Evolutionary conservation across 108 stramenopile genomes (phyloP).

Genomic region (Nitzschia sp.): DNA sequence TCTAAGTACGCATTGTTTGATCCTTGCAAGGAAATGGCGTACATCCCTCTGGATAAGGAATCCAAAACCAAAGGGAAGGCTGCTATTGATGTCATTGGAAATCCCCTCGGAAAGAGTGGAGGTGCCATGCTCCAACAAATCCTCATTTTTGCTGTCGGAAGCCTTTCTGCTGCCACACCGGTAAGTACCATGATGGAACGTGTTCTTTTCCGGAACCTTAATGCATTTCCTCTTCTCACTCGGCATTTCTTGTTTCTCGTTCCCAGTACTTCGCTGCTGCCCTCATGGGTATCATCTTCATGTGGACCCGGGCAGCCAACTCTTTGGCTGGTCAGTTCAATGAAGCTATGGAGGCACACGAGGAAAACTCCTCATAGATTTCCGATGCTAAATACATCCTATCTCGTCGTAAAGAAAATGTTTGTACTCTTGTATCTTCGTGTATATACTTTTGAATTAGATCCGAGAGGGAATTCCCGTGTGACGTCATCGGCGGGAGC

Average conservation of each 20-base stretch:
- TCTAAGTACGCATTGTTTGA: slow-evolving; percentile 96
- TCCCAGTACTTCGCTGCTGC: slow-evolving; percentile 60
- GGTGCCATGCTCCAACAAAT: slow-evolving; percentile 95
- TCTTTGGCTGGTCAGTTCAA: slow-evolving; percentile 82
- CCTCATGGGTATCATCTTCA: slow-evolving; percentile 62
- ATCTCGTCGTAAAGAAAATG: too few species aligned
- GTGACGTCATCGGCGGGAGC: too few species aligned
- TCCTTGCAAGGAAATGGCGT: slow-evolving; percentile 99
- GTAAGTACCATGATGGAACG: slow-evolving; percentile 29
- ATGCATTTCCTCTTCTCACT: neutral
- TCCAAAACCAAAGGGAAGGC: slow-evolving; percentile 99
- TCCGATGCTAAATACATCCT: too few species aligned
- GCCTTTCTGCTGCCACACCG: slow-evolving; percentile 86
- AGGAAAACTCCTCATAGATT: neutral
- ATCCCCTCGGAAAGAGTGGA: slow-evolving; percentile 95
- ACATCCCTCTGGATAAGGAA: slow-evolving; percentile 96
- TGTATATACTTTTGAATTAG: too few species aligned
- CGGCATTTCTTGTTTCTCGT: neutral
- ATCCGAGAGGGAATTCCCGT: too few species aligned
- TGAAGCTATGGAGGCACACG: slow-evolving; percentile 60
- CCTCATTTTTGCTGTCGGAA: slow-evolving; percentile 87
- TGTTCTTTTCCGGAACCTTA: neutral
- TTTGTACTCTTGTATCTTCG: too few species aligned
- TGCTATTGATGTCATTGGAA: slow-evolving; percentile 97
- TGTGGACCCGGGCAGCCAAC: slow-evolving; percentile 79